Base-by-base conservation (phyloP, 305 asterid genomes). In the Nicotiana rustica region DNA sequence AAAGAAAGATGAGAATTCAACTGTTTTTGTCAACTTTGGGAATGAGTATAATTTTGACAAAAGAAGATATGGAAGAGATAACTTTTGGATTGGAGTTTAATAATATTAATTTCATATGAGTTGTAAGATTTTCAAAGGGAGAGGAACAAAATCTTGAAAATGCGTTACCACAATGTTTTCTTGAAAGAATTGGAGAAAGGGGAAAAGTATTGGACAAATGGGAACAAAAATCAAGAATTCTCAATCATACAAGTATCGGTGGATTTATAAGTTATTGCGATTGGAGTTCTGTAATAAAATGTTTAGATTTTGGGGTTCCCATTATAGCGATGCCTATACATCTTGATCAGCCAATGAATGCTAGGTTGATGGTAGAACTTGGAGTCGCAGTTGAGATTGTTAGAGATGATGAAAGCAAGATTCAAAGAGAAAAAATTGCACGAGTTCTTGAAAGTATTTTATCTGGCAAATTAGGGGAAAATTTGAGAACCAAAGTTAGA, bases 251-350 rank as follows among this genome's bases (percentile, higher is more conserved):
- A 56, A 56, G 61, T 56, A 56, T 56, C 15, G 61, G 61, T 4
- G 61, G 19, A 56, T 82, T 56, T 56, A 52, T 52, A 12, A 82
- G 75, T 17, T 80, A 71, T 17, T 82, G 84, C 47, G 76, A 80
- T 19, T 82, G 81, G 81, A 82, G 73, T 21, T 70, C 80, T 21
- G 47, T 44, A 3, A 82, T 60, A n/a, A 80, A 82, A 62, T 67
- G 75, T 29, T 29, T 82, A 14, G 76, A 82, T 14, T 44, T 18
- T 47, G 85, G 85, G 15, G 77, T 82, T n/a, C 82, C 85, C 3
- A 82, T 82, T 1, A 64, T 82, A 49, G 81, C 77, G 8, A 62
- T 82, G 38, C 81, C 85, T 6, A 29, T 82, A 15, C 10, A 62
- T 14, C 15, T 60, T 49, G 85, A 79, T 52, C 82, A 57, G 4